Base-by-base conservation (phyloP, 2,329 filamentous ascomycete species). In the Hypoxylon sp. region DNA sequence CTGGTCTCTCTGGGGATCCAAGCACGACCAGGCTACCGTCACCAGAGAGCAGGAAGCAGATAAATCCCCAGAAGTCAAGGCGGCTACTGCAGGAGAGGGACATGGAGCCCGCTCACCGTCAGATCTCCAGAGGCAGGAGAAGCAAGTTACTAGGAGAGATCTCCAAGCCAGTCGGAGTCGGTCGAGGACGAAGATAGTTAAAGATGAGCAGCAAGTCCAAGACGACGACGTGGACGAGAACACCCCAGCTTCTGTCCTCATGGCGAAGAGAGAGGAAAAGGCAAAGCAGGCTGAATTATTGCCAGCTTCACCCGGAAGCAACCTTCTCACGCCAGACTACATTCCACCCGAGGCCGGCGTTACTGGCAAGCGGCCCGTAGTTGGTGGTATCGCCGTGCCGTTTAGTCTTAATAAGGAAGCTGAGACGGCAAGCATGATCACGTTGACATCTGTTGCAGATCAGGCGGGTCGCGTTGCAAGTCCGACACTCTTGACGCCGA, bases 1-100 rank as follows among this genome's bases (percentile, higher is more conserved):
- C 63, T 98, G 94, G 94, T 90, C 87, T 46, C 80, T 88, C 1
- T 96, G 92, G 90, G 92, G 91, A 11, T 93, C 89, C 41, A 96
- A 90, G 71, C 92, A 97, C 70, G 95, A 98, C 70, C 84, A 94
- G 73, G 81, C 81, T 60, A 90, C 89, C 0, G 81, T 96, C 3
- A 77, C 80, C 42, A 78, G 84, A 3, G 84, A 88, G 70, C 73
- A 82, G 48, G 79, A 81, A 62, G 80, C 81, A 0, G 79, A 80
- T 2, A 74, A 75, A 55, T 67, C 72, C 2, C 67, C 74, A 0
- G 71, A 70, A 4, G 64, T 67, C n/a, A 69, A 69, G 20, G 66
- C 68, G 5, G 75, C 77, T 1, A 76, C 73, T 3, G 71, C 69
- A 1, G 73, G 68, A 2, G 77, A 83, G 29, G 79, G 78, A 1